Evolutionary conservation across 345 rosid species (phyloP).

Genomic region (Heritiera littoralis): DNA sequence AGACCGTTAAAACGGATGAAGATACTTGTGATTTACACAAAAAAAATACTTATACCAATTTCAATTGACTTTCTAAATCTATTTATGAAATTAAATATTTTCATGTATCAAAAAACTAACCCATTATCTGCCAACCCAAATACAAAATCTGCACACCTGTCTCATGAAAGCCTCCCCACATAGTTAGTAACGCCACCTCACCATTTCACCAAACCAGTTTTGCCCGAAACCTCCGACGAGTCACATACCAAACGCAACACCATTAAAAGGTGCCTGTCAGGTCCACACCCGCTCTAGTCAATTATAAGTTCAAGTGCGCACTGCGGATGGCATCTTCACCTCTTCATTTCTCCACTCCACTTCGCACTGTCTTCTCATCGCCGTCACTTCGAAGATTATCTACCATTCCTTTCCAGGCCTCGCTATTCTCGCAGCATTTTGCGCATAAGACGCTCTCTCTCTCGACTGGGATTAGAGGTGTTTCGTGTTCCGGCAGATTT

Average conservation of each 20-base stretch:
- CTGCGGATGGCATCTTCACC: constrained; percentile 29
- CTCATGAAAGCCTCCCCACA: background rate
- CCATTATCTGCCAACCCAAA: no score
- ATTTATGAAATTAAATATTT: no score
- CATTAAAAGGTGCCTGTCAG: background rate
- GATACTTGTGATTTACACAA: no score
- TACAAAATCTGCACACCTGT: background rate
- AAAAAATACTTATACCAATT: no score
- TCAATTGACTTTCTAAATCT: no score
- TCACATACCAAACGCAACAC: no score
- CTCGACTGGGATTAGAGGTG: constrained; percentile 13
- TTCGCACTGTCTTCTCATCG: constrained; percentile 10
- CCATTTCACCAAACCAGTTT: constrained; percentile 11
- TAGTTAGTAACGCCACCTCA: constrained; percentile 10
- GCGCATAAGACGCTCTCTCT: background rate
- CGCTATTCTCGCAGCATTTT: background rate
- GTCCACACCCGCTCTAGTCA: background rate
- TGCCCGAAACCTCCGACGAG: background rate
- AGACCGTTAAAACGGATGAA: no score
- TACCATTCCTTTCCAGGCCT: background rate
- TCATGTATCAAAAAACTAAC: no score
- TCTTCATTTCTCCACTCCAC: constrained; percentile 21
- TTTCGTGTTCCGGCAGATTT: constrained; percentile 5
- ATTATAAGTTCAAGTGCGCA: background rate
- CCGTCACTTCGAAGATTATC: background rate